Conservation (phyloP, 768 basidiomycete species). For the Trametes villosa region DNA sequence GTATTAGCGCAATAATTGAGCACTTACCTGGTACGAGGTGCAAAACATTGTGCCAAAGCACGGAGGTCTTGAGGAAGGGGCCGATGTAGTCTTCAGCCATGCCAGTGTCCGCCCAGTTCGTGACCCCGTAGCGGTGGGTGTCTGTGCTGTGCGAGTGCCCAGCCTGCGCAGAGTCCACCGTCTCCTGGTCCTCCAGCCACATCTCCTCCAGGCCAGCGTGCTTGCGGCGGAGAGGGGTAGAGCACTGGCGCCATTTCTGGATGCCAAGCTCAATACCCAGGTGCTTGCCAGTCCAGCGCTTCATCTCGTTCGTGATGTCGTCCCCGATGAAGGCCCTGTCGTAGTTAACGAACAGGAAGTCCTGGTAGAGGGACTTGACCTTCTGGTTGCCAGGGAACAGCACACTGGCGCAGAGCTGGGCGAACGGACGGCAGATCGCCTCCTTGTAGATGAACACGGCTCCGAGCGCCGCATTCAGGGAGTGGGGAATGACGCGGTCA, state of each 20-base stretch:
- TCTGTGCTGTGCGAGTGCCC: slow-evolving; percentile 8
- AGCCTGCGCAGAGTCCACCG: slow-evolving; percentile 6
- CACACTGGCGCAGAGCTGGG: slow-evolving; percentile 3
- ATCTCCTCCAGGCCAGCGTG: slow-evolving; percentile 13
- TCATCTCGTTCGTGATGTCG: slow-evolving; percentile 3
- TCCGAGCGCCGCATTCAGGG: slow-evolving; percentile 8
- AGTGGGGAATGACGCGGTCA: slow-evolving; percentile 13
- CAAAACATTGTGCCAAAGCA: slow-evolving; percentile 1
- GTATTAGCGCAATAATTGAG: neutral
- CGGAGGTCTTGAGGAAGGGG: slow-evolving; percentile 5
- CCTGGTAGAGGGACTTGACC: slow-evolving; percentile 8
- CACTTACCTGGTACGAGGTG: slow-evolving; percentile 1
- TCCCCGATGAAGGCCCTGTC: slow-evolving; percentile 5
- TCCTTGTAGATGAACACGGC: slow-evolving; percentile 10
- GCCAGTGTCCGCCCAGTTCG: neutral
- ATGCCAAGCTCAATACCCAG: slow-evolving; percentile 11
- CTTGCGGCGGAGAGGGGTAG: slow-evolving; percentile 4
- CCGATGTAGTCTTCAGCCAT: slow-evolving; percentile 8
- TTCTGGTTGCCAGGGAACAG: neutral
- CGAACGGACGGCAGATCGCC: slow-evolving; percentile 6
- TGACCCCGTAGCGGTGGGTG: neutral
- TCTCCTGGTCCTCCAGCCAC: slow-evolving; percentile 13
- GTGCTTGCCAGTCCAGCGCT: neutral
- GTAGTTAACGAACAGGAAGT: slow-evolving; percentile 14
- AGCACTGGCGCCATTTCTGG: slow-evolving; percentile 14